phyloP scores from a whole-genome alignment of 140 eudicot species.

The Bidens hawaiensis region DNA sequence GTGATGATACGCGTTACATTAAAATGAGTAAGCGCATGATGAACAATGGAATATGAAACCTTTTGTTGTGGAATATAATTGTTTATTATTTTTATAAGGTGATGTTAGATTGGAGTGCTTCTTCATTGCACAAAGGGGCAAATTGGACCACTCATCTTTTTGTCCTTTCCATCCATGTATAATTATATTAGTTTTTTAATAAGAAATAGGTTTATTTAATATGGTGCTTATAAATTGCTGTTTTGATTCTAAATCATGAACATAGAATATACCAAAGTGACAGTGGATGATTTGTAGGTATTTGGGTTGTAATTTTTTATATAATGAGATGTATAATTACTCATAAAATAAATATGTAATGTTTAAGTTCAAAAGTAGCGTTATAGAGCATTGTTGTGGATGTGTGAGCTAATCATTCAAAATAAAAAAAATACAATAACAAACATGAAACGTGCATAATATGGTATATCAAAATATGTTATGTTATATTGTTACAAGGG shows the following conservation, averaged over 20 bases:
- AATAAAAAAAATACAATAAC: too few species aligned
- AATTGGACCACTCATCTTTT: conserved; percentile 32
- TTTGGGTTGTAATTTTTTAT: not conserved
- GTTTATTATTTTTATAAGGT: not conserved
- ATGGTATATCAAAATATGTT: too few species aligned
- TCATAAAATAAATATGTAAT: too few species aligned
- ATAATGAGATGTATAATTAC: too few species aligned
- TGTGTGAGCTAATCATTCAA: too few species aligned
- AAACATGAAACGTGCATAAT: not conserved
- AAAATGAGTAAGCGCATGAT: conserved; percentile 1
- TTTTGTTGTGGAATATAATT: not conserved
- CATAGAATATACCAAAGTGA: conserved; percentile 5
- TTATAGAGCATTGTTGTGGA: too few species aligned
- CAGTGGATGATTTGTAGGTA: not conserved
- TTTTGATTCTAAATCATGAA: not conserved
- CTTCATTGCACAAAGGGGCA: conserved; percentile 37
- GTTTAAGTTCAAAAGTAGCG: too few species aligned
- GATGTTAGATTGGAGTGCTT: conserved; percentile 15
- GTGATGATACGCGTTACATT: conserved; percentile 5
- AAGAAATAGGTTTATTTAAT: not conserved
- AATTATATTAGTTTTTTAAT: not conserved
- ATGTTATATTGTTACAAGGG: not conserved
- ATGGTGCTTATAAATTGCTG: not conserved
- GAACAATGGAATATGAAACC: conserved; percentile 6
- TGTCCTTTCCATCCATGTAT: conserved; percentile 8